Evolutionary conservation across 2,329 filamentous ascomycete genomes (phyloP).

Genomic region (Tolypocladium capitatum): DNA sequence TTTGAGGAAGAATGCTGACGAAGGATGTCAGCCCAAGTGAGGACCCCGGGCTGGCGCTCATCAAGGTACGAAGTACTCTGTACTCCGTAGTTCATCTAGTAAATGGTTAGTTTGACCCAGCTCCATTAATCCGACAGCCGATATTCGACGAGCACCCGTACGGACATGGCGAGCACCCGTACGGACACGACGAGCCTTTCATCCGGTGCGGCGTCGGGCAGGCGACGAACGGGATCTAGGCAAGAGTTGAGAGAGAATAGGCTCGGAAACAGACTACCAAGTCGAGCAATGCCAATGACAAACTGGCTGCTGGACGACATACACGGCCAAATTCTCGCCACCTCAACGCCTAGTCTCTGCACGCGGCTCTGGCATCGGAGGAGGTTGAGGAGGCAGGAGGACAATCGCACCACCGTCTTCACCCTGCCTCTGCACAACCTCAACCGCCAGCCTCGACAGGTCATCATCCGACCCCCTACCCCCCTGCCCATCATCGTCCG

Average conservation of each 20-base stretch:
- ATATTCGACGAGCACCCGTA: too few relatives aligned
- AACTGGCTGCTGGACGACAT: not conserved
- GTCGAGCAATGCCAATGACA: too few relatives aligned
- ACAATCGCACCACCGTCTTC: not conserved
- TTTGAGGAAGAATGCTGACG: not conserved
- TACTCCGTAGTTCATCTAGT: too few relatives aligned
- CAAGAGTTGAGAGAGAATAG: not conserved
- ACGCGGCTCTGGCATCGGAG: not conserved
- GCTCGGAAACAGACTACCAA: not conserved
- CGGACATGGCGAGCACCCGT: too few relatives aligned
- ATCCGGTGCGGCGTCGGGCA: too few relatives aligned
- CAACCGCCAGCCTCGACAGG: not conserved
- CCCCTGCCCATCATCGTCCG: slow-evolving; percentile 6
- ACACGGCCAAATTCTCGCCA: too few relatives aligned
- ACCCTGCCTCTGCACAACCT: not conserved
- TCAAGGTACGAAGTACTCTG: too few relatives aligned
- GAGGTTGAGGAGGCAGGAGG: not conserved
- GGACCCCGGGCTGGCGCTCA: not conserved
- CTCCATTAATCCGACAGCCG: not conserved
- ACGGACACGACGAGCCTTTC: too few relatives aligned
- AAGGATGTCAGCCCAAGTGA: not conserved
- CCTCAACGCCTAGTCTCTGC: not conserved
- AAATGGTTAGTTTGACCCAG: not conserved
- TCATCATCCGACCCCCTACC: not conserved
- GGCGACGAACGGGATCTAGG: not conserved